These are phyloP conservation scores for Syzygium aqueum DNA, from an alignment of 345 rosid species.

Conservation along the genomic window DNA sequence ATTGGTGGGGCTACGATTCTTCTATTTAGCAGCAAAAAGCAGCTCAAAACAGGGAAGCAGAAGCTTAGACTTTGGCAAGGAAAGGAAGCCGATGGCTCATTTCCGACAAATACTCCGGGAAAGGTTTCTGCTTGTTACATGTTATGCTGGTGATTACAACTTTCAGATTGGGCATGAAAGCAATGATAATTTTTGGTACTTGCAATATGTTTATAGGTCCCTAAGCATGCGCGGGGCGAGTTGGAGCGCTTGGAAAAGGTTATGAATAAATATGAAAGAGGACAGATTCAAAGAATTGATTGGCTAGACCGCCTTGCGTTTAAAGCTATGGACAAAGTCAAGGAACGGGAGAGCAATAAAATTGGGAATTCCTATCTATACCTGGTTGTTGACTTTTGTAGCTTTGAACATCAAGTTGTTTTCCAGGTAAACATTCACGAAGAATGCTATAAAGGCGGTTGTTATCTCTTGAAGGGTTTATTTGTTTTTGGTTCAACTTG, in stretches of 20 bases:
- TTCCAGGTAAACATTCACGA: constrained; percentile 51
- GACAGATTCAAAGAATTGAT: constrained; percentile 77
- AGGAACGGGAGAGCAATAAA: constrained; percentile 64
- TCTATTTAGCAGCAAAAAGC: constrained; percentile 79
- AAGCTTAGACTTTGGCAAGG: constrained; percentile 91
- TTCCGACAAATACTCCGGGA: constrained; percentile 82
- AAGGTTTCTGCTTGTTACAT: constrained; percentile 45
- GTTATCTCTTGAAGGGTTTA: neutral
- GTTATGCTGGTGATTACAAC: neutral
- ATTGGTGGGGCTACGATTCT: constrained; percentile 90
- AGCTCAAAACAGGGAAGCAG: constrained; percentile 89
- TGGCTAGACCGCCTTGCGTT: constrained; percentile 89
- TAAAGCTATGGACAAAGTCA: constrained; percentile 69
- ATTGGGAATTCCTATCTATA: constrained; percentile 63
- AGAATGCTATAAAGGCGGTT: neutral
- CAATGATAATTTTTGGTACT: neutral
- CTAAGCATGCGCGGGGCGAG: constrained; percentile 81
- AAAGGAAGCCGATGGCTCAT: constrained; percentile 87
- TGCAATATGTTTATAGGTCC: constrained; percentile 41
- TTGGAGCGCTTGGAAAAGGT: constrained; percentile 87
- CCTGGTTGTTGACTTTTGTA: constrained; percentile 74
- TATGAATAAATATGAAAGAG: constrained; percentile 80
- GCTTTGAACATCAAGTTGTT: constrained; percentile 92
- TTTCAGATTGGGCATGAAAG: neutral
- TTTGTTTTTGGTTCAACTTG: neutral